Evolutionary conservation across 2,329 filamentous ascomycete genomes (phyloP), one percentile per base, ranked within the genome.

Genomic region (Thelonectria rubi): DNA sequence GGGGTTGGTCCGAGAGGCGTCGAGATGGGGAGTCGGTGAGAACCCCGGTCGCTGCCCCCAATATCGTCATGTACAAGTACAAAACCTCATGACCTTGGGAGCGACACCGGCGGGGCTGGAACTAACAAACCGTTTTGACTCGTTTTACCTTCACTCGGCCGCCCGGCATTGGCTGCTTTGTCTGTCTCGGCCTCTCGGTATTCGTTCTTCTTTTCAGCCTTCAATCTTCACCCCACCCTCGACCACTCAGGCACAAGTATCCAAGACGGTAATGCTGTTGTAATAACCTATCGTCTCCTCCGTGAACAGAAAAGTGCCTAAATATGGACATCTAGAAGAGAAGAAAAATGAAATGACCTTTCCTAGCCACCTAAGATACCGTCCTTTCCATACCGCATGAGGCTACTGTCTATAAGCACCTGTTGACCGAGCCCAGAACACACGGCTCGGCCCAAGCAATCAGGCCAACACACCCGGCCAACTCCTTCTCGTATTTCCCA

Each of bases 1-100:
- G 68, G 68, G 68, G 68, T 70, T 70, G 68, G 58, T 66, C 68
- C 66, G 68, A 70, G 39, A 14, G n/a, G 45, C 40, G 34, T 18
- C 9, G 11, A 14, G 3, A 37, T 37, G 34, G 34, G 34, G 20
- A 30, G 53, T 67, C 69, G 69, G 69, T 11, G 61, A 71, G 69
- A 71, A 71, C 57, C 66, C 69, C 69, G 69, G 64, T 48, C 50
- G 12, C 26, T 55, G 51, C 56, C 60, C 60, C 56, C 60, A 60
- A 60, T 45, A 34, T 43, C 37, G 15, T 8, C 50, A 55, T 37
- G 50, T 43, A 54, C 39, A 30, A 43, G 32, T 59, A 54, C 50
- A 50, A 32, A n/a, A 24, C 14, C 3, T 47, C 21, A 30, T 32
- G 24, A 17, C 24, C 7, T 11, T 24, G n/a, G 6, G 12, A 47